phyloP scores from a whole-genome alignment of 306 rosid species.

The Rosa persica region DNA sequence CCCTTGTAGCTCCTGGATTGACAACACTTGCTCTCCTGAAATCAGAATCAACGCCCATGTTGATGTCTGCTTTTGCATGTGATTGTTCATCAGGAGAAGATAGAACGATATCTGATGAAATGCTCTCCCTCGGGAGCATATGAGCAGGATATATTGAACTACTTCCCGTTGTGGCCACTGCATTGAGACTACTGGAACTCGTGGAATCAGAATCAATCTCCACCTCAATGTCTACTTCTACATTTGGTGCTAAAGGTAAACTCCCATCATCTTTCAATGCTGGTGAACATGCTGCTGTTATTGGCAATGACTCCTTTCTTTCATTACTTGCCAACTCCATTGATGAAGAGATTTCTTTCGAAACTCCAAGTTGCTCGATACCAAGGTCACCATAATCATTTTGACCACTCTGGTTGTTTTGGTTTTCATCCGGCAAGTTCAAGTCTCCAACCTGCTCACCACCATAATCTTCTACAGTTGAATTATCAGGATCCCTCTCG shows the following conservation, averaged over 20 bases:
- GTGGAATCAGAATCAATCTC: constrained; percentile 37
- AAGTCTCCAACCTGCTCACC: constrained; percentile 35
- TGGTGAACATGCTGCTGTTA: constrained; percentile 28
- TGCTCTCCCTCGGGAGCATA: constrained; percentile 31
- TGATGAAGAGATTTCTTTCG: constrained; percentile 36
- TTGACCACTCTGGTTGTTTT: constrained; percentile 34
- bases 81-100: constrained; percentile 40
- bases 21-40: constrained; percentile 37
- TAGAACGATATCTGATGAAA: constrained; percentile 25
- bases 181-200: constrained; percentile 33
- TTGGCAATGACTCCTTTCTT: constrained; percentile 43
- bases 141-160: constrained; percentile 26
- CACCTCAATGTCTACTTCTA: constrained; percentile 28
- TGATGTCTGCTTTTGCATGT: constrained; percentile 32
- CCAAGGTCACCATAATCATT: constrained; percentile 23
- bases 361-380: constrained; percentile 38
- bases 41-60: constrained; percentile 32
- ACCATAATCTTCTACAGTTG: constrained; percentile 32
- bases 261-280: constrained; percentile 30
- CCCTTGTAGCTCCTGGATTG: constrained; percentile 18
- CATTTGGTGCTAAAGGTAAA: constrained; percentile 28
- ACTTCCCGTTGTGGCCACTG: constrained; percentile 27
- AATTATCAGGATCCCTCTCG: constrained; percentile 6
- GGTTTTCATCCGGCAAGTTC: constrained; percentile 41
- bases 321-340: constrained; percentile 38